phyloP scores from a whole-genome alignment of 108 stramenopile species.

The Conticribra guillardii region DNA sequence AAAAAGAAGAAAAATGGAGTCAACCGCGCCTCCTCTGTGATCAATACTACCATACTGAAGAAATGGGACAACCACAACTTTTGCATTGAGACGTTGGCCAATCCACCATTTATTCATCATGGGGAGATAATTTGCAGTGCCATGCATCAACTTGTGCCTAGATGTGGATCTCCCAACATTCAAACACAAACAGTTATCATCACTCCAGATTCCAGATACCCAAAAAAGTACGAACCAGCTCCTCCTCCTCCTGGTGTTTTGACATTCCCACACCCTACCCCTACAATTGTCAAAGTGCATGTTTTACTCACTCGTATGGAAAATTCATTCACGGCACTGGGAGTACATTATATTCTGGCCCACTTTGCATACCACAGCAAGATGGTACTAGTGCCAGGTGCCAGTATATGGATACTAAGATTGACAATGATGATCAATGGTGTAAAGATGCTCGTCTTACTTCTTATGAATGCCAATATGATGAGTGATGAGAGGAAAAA shows the following conservation, averaged over 20 bases:
- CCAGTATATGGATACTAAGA: too few species aligned
- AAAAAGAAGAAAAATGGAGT: slow-evolving; percentile 4
- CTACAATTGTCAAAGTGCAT: slow-evolving; percentile 50
- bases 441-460: not conserved
- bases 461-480: not conserved
- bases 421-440: not conserved
- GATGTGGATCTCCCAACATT: slow-evolving; percentile 21
- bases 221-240: slow-evolving; percentile 48
- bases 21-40: not conserved
- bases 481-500: not conserved
- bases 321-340: slow-evolving; percentile 85
- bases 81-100: slow-evolving; percentile 15
- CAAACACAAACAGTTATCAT: slow-evolving; percentile 23
- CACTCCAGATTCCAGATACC: slow-evolving; percentile 62
- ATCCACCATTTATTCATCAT: slow-evolving; percentile 25
- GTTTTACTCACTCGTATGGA: slow-evolving; percentile 90
- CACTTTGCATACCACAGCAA: slow-evolving; percentile 1
- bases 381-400: too few species aligned
- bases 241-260: slow-evolving; percentile 88
- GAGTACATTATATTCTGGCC: slow-evolving; percentile 70
- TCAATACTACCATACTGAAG: not conserved
- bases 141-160: slow-evolving; percentile 30
- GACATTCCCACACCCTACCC: slow-evolving; percentile 86
- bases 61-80: slow-evolving; percentile 14
- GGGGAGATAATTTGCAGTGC: slow-evolving; percentile 1